Percentiles rank a stretch among this genome's conserved stretches.
Conservation (phyloP, 192 early-diverging fungal genomes). For the Mortierella alpina region DNA sequence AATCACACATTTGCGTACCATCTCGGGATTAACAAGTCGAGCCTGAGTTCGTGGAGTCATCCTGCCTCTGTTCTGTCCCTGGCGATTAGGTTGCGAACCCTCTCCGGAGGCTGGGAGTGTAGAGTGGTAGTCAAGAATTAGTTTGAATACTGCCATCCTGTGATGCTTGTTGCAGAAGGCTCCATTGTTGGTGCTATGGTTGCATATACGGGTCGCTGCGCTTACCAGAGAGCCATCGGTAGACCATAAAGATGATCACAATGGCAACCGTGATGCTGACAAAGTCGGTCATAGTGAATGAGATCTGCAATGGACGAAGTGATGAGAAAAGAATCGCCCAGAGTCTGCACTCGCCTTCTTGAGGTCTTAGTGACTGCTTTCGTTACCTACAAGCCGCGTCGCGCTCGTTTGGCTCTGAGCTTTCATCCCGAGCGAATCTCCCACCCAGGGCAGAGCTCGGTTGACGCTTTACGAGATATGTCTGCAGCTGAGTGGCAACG, state of each 20-base stretch:
- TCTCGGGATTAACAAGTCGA: slow-evolving; percentile 50
- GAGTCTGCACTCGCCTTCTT: not conserved
- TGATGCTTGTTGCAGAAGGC: not conserved
- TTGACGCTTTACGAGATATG: too few species aligned
- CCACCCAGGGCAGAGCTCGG: too few species aligned
- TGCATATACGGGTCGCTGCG: not conserved
- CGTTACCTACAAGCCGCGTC: too few species aligned
- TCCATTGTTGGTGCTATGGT: not conserved
- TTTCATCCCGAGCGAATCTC: too few species aligned
- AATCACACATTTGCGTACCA: slow-evolving; percentile 15
- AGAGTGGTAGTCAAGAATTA: not conserved
- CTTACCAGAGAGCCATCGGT: slow-evolving; percentile 69
- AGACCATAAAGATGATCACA: slow-evolving; percentile 66
- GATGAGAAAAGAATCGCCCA: not conserved
- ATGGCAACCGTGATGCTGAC: slow-evolving; percentile 67
- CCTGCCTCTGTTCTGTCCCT: slow-evolving; percentile 50
- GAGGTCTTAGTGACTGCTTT: too few species aligned
- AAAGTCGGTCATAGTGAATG: slow-evolving; percentile 63
- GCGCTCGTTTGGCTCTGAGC: too few species aligned
- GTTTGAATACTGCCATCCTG: not conserved
- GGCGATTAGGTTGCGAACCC: slow-evolving; percentile 21
- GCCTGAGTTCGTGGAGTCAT: slow-evolving; percentile 26
- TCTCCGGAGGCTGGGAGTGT: slow-evolving; percentile 34
- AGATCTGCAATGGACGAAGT: not conserved
- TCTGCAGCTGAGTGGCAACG: too few species aligned